Evolutionary conservation across 768 basidiomycete genomes (phyloP).

Genomic region (Hygrocybe punicea): DNA sequence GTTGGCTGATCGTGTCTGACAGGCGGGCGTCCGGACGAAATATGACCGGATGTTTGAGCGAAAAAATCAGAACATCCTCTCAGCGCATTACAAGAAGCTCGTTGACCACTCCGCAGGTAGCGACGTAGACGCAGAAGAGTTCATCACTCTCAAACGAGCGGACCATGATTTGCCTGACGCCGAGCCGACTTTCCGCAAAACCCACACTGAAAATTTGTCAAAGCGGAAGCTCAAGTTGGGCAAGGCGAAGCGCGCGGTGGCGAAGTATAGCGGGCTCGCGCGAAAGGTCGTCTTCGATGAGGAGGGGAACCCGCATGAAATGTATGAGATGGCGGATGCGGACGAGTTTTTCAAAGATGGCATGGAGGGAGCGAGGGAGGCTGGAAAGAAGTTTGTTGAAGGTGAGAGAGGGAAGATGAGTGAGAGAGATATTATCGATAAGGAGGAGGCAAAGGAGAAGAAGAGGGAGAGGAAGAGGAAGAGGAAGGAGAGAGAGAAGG

Average conservation of each 20-base stretch:
- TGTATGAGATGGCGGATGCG: constrained; percentile 79
- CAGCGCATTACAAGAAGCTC: constrained; percentile 85
- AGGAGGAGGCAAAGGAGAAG: constrained; percentile 59
- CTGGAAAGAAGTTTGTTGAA: constrained; percentile 67
- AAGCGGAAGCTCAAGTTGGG: constrained; percentile 82
- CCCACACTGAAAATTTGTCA: constrained; percentile 53
- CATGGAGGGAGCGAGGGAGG: constrained; percentile 58
- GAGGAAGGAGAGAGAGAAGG: constrained; percentile 14
- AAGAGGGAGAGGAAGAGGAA: constrained; percentile 20
- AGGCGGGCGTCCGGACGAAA: constrained; percentile 70
- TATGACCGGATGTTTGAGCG: constrained; percentile 98
- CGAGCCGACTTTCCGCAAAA: constrained; percentile 21
- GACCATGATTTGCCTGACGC: constrained; percentile 65
- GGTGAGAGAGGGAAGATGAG: constrained; percentile 71
- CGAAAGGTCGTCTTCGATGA: constrained; percentile 90
- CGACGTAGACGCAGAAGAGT: constrained; percentile 66
- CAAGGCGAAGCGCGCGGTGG: constrained; percentile 66
- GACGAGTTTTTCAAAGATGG: constrained; percentile 71
- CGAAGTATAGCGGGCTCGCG: constrained; percentile 54
- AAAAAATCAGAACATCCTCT: constrained; percentile 90
- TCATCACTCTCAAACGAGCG: constrained; percentile 90
- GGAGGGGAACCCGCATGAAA: constrained; percentile 70
- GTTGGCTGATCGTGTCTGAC: constrained; percentile 13
- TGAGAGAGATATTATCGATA: constrained; percentile 69
- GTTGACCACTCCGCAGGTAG: constrained; percentile 61